These are phyloP conservation scores for Nicotiana tabacum DNA, from an alignment of 257 asterid species.

Conservation along the genomic window DNA sequence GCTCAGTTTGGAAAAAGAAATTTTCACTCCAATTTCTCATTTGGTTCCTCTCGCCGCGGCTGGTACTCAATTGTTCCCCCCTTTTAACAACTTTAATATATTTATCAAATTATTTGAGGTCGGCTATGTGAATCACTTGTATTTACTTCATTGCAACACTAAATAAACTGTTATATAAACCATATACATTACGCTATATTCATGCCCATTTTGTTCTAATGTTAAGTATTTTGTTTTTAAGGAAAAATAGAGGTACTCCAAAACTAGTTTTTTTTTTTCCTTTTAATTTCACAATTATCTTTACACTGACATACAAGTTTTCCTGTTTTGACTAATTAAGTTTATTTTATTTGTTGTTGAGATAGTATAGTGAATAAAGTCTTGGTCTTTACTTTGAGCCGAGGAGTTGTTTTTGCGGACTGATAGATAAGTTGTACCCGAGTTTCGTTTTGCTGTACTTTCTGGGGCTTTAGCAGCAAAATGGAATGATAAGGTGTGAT, in stretches of 20 bases:
- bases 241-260: neutral
- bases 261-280: neutral
- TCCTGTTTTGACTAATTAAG: neutral
- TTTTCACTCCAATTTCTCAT: constrained; percentile 7
- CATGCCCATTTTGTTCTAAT: neutral
- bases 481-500: neutral
- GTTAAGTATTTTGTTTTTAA: neutral
- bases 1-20: neutral
- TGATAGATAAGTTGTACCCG: neutral
- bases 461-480: neutral
- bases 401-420: neutral
- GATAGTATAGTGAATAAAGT: neutral
- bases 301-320: neutral
- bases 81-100: neutral
- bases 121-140: neutral
- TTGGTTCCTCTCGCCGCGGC: constrained; percentile 5
- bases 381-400: neutral
- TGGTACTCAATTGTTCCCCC: neutral
- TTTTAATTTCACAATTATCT: neutral
- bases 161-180: neutral
- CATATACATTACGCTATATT: neutral
- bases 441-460: neutral
- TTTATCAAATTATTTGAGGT: too few species aligned
- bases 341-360: neutral
- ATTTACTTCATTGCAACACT: neutral